phyloP scores from a whole-genome alignment of 202 grass and related monocot species.

The Setaria viridis region DNA sequence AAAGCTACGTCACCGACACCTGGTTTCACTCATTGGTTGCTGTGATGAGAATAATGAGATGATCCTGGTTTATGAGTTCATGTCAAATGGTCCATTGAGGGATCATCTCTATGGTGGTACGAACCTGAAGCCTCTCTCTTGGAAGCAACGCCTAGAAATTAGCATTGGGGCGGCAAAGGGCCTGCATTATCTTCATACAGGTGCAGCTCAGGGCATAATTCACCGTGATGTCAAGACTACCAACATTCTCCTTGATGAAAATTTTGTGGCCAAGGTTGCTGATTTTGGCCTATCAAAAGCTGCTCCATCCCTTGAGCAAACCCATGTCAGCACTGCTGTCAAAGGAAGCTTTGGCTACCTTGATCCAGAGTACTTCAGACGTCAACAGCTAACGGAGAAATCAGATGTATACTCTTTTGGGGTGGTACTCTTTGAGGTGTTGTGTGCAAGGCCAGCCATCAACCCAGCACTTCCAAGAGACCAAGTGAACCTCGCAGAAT shows the following conservation, averaged over 20 bases:
- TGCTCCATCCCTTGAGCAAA: conserved; percentile 80
- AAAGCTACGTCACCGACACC: conserved; percentile 80
- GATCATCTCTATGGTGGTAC: conserved; percentile 76
- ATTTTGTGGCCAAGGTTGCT: conserved; percentile 79
- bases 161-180: conserved; percentile 86
- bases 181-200: conserved; percentile 90
- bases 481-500: conserved; percentile 87
- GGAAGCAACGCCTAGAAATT: conserved; percentile 81
- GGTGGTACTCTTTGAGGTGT: conserved; percentile 82
- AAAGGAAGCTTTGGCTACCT: conserved; percentile 97
- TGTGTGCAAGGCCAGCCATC: conserved; percentile 85
- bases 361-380: conserved; percentile 90
- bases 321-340: conserved; percentile 89
- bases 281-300: conserved; percentile 91
- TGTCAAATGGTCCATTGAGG: conserved; percentile 77
- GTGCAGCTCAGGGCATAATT: conserved; percentile 86
- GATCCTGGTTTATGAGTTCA: conserved; percentile 95
- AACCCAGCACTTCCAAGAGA: conserved; percentile 89
- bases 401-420: conserved; percentile 91
- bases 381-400: conserved; percentile 87
- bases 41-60: conserved; percentile 95
- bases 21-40: conserved; percentile 87
- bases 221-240: conserved; percentile 95
- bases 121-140: conserved; percentile 59
- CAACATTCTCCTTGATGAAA: conserved; percentile 88